phyloP scores from a whole-genome alignment of 192 early-diverging fungal genomes.

The Podila epicladia region DNA sequence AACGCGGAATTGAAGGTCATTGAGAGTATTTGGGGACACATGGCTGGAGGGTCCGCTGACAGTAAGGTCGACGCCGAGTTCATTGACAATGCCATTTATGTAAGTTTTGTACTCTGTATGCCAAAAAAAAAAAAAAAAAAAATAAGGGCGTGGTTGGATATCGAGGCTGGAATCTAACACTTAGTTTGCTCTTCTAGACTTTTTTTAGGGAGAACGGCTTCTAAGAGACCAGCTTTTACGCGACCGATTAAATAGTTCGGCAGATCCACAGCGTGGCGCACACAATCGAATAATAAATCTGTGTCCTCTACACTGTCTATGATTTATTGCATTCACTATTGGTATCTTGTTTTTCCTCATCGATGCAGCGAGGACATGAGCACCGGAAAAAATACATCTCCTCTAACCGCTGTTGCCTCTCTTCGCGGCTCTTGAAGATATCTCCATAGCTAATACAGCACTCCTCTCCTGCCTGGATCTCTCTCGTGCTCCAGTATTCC shows the following conservation, averaged over 20 bases:
- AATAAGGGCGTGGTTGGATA: neutral
- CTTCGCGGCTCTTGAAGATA: slow-evolving; percentile 48
- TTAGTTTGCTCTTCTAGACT: slow-evolving; percentile 1
- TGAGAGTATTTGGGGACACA: slow-evolving; percentile 37
- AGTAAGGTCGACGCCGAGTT: slow-evolving; percentile 26
- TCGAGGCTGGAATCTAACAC: too few species aligned
- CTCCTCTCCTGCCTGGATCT: slow-evolving; percentile 63
- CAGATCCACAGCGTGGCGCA: too few species aligned
- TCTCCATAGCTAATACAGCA: slow-evolving; percentile 73
- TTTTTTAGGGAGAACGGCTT: slow-evolving; percentile 17
- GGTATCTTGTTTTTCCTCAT: slow-evolving; percentile 47
- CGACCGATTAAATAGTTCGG: too few species aligned
- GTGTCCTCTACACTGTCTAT: too few species aligned
- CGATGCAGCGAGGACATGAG: slow-evolving; percentile 60
- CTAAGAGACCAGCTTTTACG: neutral
- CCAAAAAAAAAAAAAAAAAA: neutral
- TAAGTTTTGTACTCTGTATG: slow-evolving; percentile 1
- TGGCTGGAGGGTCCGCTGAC: slow-evolving; percentile 23
- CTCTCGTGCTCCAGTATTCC: slow-evolving; percentile 55
- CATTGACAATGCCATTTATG: slow-evolving; percentile 20
- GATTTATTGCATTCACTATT: neutral
- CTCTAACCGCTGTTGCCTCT: slow-evolving; percentile 54
- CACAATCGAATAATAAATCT: too few species aligned
- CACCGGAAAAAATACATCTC: slow-evolving; percentile 74
- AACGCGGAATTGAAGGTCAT: slow-evolving; percentile 32